Evolutionary conservation across 768 basidiomycete species (phyloP).

Genomic region (Cystofilobasidium macerans): DNA sequence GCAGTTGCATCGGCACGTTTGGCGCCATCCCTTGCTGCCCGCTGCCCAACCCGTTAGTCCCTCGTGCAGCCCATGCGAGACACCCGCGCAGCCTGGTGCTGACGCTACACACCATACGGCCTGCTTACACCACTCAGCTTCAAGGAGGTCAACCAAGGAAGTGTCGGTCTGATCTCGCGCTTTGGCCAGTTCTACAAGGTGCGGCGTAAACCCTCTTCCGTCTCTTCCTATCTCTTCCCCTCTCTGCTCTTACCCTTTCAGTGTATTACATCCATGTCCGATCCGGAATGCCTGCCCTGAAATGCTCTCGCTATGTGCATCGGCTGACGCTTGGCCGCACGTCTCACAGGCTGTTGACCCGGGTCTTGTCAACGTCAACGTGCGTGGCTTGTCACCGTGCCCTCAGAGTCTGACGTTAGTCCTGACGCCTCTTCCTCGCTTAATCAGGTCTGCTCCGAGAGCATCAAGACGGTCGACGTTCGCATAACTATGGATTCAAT

Average conservation of each 20-base stretch:
- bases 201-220: neutral
- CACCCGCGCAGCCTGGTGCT: too few species aligned
- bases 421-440: neutral
- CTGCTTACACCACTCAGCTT: too few species aligned
- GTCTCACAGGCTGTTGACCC: constrained; percentile 21
- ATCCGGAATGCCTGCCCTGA: neutral
- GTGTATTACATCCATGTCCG: neutral
- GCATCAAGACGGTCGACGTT: constrained; percentile 75
- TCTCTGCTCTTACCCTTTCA: too few species aligned
- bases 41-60: constrained; percentile 35
- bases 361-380: constrained; percentile 22
- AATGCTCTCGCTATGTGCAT: constrained; percentile 48
- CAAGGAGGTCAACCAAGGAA: constrained; percentile 67
- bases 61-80: too few species aligned
- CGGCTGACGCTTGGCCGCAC: too few species aligned
- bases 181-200: constrained; percentile 23
- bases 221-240: too few species aligned
- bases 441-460: constrained; percentile 39
- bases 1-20: constrained; percentile 52
- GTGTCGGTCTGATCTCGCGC: constrained; percentile 5
- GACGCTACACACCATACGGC: too few species aligned
- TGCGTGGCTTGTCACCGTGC: too few species aligned
- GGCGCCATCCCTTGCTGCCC: constrained; percentile 45
- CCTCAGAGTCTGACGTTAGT: neutral
- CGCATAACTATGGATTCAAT: constrained; percentile 89